These are phyloP conservation scores for Laetiporus sulphureus DNA, from an alignment of 1,284 basidiomycete species.

Conservation along the genomic window DNA sequence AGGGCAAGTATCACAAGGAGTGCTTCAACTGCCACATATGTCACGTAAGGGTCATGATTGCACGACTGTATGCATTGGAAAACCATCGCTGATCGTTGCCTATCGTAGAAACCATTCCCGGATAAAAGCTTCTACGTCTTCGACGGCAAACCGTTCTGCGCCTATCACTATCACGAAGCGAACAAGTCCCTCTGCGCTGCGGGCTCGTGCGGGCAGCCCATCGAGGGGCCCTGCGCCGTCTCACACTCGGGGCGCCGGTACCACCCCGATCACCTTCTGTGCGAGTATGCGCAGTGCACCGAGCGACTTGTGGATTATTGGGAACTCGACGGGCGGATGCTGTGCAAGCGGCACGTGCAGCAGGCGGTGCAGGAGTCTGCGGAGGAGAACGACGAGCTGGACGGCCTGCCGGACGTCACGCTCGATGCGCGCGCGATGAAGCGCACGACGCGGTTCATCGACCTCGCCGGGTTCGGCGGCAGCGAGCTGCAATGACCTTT, in stretches of 20 bases:
- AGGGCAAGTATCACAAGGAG: constrained; percentile 86
- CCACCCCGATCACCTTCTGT: constrained; percentile 80
- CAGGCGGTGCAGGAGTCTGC: constrained; percentile 29
- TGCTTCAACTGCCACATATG: constrained; percentile 86
- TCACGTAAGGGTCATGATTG: constrained; percentile 44
- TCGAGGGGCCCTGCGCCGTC: constrained; percentile 86
- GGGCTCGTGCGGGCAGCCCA: constrained; percentile 73
- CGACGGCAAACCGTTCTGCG: constrained; percentile 82
- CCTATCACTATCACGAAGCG: constrained; percentile 85
- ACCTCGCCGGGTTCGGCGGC: constrained; percentile 21
- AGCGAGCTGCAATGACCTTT: constrained; percentile 12
- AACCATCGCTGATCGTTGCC: constrained; percentile 5
- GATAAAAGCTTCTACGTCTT: constrained; percentile 86
- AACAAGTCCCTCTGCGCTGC: constrained; percentile 83
- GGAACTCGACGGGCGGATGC: constrained; percentile 76
- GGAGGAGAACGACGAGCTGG: constrained; percentile 24
- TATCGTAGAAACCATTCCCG: constrained; percentile 74
- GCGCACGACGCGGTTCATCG: constrained; percentile 59
- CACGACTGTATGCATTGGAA: too few relatives aligned
- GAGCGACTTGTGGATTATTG: constrained; percentile 74
- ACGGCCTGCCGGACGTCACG: constrained; percentile 33
- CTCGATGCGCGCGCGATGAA: constrained; percentile 46
- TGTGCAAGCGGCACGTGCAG: constrained; percentile 71
- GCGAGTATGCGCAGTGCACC: constrained; percentile 53
- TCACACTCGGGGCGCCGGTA: constrained; percentile 71